phyloP scores from a whole-genome alignment of 1,139 yeast genomes.

The Candida sp. region DNA sequence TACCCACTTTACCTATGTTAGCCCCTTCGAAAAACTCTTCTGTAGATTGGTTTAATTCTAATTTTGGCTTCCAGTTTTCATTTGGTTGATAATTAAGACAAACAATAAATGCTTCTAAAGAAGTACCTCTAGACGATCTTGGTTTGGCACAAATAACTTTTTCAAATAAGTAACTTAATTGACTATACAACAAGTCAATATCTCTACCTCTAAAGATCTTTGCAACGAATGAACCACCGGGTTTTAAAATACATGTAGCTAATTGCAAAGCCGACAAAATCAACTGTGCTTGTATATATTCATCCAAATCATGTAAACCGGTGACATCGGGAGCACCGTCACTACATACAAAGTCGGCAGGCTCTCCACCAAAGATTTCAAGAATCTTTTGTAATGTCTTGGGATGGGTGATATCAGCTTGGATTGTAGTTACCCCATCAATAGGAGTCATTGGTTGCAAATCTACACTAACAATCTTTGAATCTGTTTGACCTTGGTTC shows the following conservation, averaged over 20 bases:
- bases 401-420: constrained; percentile 98
- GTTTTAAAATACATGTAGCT: constrained; percentile 81
- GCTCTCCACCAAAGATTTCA: constrained; percentile 82
- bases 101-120: constrained; percentile 90
- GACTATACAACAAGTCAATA: constrained; percentile 86
- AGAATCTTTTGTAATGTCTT: constrained; percentile 72
- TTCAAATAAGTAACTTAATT: constrained; percentile 79
- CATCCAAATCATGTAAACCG: constrained; percentile 94
- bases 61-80: constrained; percentile 72
- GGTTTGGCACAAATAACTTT: constrained; percentile 95
- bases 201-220: constrained; percentile 96
- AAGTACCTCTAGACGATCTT: constrained; percentile 88
- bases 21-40: constrained; percentile 79
- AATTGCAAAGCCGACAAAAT: constrained; percentile 87
- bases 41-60: constrained; percentile 59
- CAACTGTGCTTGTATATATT: constrained; percentile 92
- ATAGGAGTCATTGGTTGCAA: constrained; percentile 97
- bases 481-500: constrained; percentile 33
- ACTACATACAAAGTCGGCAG: constrained; percentile 93
- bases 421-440: constrained; percentile 80
- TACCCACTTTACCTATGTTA: constrained; percentile 51
- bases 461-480: constrained; percentile 90
- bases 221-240: constrained; percentile 94
- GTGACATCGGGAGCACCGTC: constrained; percentile 99
- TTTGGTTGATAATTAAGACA: constrained; percentile 86